phyloP scores from a whole-genome alignment of 139 green algal genomes.

The Chlamydomonas sp. region DNA sequence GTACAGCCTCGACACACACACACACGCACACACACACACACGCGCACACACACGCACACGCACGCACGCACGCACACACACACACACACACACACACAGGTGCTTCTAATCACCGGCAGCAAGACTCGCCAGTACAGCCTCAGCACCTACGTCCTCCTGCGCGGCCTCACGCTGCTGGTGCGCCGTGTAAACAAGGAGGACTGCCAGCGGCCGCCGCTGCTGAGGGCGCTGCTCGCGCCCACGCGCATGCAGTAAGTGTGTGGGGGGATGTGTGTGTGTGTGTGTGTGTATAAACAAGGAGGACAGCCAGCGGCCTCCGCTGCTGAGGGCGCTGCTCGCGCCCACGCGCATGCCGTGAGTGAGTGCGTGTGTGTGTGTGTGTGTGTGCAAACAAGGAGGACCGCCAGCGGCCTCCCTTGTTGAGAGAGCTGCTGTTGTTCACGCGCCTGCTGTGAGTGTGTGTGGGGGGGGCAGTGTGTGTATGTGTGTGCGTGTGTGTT shows the following conservation, averaged over 20 bases:
- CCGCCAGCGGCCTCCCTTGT: too few species aligned
- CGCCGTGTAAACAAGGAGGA: conserved; percentile 75
- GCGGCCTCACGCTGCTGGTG: conserved; percentile 75
- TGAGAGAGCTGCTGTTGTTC: not conserved
- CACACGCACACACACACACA: too few species aligned
- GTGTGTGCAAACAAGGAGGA: too few species aligned
- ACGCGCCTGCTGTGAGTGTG: not conserved
- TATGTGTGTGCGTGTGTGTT: not conserved
- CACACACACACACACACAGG: too few species aligned
- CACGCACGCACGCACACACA: not conserved
- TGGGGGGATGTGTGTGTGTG: not conserved
- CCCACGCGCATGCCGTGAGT: conserved; percentile 7
- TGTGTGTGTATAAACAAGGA: not conserved
- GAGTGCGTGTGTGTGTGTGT: conserved; percentile 6
- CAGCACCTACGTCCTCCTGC: conserved; percentile 81
- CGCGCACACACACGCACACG: too few species aligned
- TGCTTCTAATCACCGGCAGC: not conserved
- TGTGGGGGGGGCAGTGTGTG: not conserved
- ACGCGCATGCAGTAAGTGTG: conserved; percentile 44
- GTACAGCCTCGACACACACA: too few species aligned
- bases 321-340: conserved; percentile 2
- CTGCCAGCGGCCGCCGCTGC: conserved; percentile 4
- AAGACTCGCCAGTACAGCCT: conserved; percentile 67
- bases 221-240: conserved; percentile 46
- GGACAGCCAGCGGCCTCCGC: too few species aligned